A percentile compares a stretch with the other conserved stretches of the same genome.
These are phyloP conservation scores for Mucor piriformis DNA, from an alignment of 371 early-diverging fungal genomes.

Conservation along the genomic window DNA sequence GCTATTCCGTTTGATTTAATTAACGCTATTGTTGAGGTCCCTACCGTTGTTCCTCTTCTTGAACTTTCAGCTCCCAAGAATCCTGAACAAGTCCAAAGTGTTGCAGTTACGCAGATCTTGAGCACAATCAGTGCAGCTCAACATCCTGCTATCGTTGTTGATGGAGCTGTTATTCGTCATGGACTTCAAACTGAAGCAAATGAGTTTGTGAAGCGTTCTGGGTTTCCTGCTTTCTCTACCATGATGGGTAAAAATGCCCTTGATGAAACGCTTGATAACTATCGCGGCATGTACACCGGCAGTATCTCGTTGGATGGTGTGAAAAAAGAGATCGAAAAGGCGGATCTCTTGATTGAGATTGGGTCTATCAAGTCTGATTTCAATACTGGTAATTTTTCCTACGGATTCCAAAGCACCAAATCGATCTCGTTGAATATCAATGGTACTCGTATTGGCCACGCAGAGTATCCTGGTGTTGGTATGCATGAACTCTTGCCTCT, in stretches of 20 bases:
- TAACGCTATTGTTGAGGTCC: constrained; percentile 28
- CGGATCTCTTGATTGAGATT: constrained; percentile 50
- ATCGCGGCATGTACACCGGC: constrained; percentile 46
- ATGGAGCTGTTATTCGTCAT: constrained; percentile 50
- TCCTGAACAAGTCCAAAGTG: constrained; percentile 31
- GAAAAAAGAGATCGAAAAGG: constrained; percentile 31
- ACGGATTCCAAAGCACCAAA: constrained; percentile 29
- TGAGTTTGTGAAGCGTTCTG: constrained; percentile 35
- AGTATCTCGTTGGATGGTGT: constrained; percentile 33
- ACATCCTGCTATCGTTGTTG: constrained; percentile 47
- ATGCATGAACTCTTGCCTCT: constrained; percentile 41
- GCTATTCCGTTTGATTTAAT: constrained; percentile 53
- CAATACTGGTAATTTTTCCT: constrained; percentile 57
- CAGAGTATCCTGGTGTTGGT: constrained; percentile 41
- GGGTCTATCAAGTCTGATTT: constrained; percentile 56
- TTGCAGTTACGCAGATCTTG: constrained; percentile 29
- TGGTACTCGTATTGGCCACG: constrained; percentile 36
- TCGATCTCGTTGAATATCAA: constrained; percentile 49
- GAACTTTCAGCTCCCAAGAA: constrained; percentile 25
- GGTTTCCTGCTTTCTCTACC: constrained; percentile 43
- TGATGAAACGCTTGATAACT: constrained; percentile 34
- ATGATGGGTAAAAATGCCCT: constrained; percentile 59
- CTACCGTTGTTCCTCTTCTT: constrained; percentile 21
- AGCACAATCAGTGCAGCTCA: constrained; percentile 33
- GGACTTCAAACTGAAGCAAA: constrained; percentile 29